Evolutionary conservation across 2,329 filamentous ascomycete species (phyloP).

Genomic region (Fusarium gaditjirri): DNA sequence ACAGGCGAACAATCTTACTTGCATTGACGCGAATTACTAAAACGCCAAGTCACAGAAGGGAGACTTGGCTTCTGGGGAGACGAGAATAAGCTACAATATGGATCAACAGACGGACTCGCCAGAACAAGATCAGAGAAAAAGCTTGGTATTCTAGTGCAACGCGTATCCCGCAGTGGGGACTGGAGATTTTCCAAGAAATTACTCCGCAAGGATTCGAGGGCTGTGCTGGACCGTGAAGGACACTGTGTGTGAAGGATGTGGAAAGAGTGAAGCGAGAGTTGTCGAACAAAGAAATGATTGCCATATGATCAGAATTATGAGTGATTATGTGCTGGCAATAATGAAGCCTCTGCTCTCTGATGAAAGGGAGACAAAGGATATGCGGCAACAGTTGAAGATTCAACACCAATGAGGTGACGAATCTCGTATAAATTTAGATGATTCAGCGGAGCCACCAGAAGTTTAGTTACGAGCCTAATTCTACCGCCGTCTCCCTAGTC

Average conservation of each 20-base stretch:
- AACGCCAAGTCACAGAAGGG: neutral
- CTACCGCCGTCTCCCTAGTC: slow-evolving; percentile 6
- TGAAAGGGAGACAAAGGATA: neutral
- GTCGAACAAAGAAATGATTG: slow-evolving; percentile 27
- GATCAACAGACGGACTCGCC: slow-evolving; percentile 32
- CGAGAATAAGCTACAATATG: slow-evolving; percentile 8
- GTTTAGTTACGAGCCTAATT: slow-evolving; percentile 40
- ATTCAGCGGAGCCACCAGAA: slow-evolving; percentile 18
- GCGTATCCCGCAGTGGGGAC: slow-evolving; percentile 33
- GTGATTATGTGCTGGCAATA: neutral
- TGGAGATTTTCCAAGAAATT: slow-evolving; percentile 37
- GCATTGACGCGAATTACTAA: slow-evolving; percentile 26
- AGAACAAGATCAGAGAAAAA: slow-evolving; percentile 36
- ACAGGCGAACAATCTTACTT: slow-evolving; percentile 19
- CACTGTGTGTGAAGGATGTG: slow-evolving; percentile 22
- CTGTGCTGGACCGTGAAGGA: slow-evolving; percentile 26
- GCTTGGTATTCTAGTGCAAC: slow-evolving; percentile 42
- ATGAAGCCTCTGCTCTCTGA: neutral
- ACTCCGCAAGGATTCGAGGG: slow-evolving; percentile 18
- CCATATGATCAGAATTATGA: slow-evolving; percentile 3
- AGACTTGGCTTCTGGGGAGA: slow-evolving; percentile 7
- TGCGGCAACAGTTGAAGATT: neutral
- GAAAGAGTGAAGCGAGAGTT: neutral
- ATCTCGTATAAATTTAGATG: slow-evolving; percentile 29
- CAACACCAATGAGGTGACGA: neutral